These are phyloP conservation scores for Pseudogymnoascus sp. DNA, from an alignment of 2,329 filamentous ascomycete genomes.

Conservation along the genomic window DNA sequence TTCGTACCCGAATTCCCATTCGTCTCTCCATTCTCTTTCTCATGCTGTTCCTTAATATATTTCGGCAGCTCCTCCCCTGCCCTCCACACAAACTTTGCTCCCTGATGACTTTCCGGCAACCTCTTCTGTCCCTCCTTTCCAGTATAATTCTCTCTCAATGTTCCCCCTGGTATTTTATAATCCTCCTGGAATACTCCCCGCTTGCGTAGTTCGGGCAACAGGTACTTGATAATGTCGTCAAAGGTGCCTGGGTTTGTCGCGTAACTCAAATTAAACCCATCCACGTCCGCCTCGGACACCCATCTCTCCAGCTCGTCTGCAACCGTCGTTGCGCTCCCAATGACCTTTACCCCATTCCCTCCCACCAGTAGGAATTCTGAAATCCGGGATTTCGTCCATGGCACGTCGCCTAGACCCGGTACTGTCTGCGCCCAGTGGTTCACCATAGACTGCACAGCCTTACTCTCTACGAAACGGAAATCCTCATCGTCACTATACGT, in stretches of 20 bases:
- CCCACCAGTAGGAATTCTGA: constrained; percentile 60
- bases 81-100: constrained; percentile 15
- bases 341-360: constrained; percentile 47
- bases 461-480: constrained; percentile 37
- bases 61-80: constrained; percentile 4
- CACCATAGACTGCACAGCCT: constrained; percentile 31
- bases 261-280: constrained; percentile 67
- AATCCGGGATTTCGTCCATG: constrained; percentile 62
- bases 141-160: constrained; percentile 14
- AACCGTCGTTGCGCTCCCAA: constrained; percentile 46
- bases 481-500: constrained; percentile 52
- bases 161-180: constrained; percentile 24
- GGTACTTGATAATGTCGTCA: constrained; percentile 54
- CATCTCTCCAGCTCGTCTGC: constrained; percentile 60
- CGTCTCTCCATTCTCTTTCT: neutral
- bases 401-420: constrained; percentile 45
- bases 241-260: constrained; percentile 57
- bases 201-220: constrained; percentile 52
- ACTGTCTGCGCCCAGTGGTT: constrained; percentile 43
- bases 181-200: constrained; percentile 49
- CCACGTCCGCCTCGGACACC: constrained; percentile 59
- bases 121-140: constrained; percentile 10
- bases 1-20: neutral
- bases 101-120: constrained; percentile 14
- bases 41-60: neutral